These are phyloP conservation scores for Benincasa hispida DNA, from an alignment of 306 rosid genomes.

Conservation along the genomic window DNA sequence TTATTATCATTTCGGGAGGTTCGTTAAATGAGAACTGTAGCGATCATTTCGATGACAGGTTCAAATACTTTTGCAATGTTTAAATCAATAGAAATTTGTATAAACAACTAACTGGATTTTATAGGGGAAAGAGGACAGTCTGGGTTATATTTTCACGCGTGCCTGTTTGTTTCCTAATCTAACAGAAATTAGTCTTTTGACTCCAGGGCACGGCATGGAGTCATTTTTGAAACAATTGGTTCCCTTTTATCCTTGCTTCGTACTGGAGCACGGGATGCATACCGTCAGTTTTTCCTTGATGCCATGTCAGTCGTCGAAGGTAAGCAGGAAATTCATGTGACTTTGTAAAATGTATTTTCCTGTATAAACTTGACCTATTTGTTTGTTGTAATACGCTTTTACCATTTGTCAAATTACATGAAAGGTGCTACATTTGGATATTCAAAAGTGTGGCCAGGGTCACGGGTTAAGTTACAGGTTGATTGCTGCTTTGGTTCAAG, in stretches of 20 bases:
- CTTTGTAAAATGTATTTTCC: background rate
- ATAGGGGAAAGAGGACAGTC: too few relatives aligned
- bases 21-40: background rate
- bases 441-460: background rate
- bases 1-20: background rate
- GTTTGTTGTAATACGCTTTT: background rate
- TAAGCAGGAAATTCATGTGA: constrained; percentile 5
- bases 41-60: background rate
- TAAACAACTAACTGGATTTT: background rate
- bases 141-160: too few relatives aligned
- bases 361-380: background rate
- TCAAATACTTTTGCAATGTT: background rate
- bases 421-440: background rate
- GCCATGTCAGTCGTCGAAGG: constrained; percentile 66
- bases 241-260: constrained; percentile 75
- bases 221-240: constrained; percentile 58
- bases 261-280: constrained; percentile 51
- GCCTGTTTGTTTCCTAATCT: background rate
- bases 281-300: constrained; percentile 56
- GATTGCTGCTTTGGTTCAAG: background rate
- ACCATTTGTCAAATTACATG: background rate
- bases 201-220: constrained; percentile 58
- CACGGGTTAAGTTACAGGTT: background rate
- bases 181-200: background rate
- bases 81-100: background rate